These are phyloP conservation scores for Ogataea zsoltii DNA, from an alignment of 805 yeast species.

Conservation along the genomic window DNA sequence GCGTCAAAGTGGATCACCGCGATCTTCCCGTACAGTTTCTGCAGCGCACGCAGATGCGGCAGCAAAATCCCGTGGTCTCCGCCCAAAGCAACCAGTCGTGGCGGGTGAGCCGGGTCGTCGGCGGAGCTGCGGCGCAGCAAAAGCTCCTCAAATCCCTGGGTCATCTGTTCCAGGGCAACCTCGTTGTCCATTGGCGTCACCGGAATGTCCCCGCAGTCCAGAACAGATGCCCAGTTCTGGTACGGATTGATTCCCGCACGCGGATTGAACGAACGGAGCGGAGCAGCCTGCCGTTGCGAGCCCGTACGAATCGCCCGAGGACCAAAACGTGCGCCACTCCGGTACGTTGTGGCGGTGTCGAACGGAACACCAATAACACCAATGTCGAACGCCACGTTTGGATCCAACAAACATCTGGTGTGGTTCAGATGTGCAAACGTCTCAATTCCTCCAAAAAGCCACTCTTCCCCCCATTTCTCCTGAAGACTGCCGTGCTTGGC, in stretches of 20 bases:
- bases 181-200: constrained; percentile 59
- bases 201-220: constrained; percentile 62
- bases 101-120: constrained; percentile 39
- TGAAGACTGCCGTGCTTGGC: constrained; percentile 43
- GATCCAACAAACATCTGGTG: constrained; percentile 53
- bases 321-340: constrained; percentile 85
- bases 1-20: constrained; percentile 84
- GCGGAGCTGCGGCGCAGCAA: constrained; percentile 36
- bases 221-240: constrained; percentile 46
- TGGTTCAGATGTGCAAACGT: constrained; percentile 75
- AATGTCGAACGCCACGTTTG: constrained; percentile 56
- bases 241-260: constrained; percentile 55
- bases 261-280: constrained; percentile 68
- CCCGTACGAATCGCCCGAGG: constrained; percentile 71
- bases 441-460: constrained; percentile 70
- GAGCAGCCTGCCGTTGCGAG: constrained; percentile 67
- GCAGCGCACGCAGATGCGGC: constrained; percentile 68
- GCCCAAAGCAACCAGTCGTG: constrained; percentile 71
- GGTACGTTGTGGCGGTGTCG: constrained; percentile 76
- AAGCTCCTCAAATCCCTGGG: constrained; percentile 55
- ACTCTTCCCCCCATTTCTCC: constrained; percentile 69
- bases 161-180: constrained; percentile 55
- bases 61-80: constrained; percentile 81
- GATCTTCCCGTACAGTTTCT: constrained; percentile 61
- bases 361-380: constrained; percentile 81